A percentile compares a stretch with the other conserved stretches of the same genome.
These are phyloP conservation scores for Selenicereus undatus DNA, from an alignment of 148 eudicot species.

Conservation along the genomic window DNA sequence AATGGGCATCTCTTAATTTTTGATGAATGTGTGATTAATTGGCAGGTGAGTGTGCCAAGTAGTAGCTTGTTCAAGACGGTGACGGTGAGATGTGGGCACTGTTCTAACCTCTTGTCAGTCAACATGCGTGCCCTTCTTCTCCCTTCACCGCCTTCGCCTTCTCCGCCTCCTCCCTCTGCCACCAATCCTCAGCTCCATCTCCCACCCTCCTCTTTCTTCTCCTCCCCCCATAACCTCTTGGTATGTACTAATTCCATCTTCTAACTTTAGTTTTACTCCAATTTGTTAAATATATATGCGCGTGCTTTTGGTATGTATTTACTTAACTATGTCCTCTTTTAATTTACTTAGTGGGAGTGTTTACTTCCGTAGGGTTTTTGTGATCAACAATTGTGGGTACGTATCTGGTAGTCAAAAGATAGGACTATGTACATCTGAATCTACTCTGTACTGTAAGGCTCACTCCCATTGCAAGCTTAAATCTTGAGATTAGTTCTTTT, in stretches of 20 bases:
- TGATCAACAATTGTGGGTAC: not conserved
- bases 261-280: too few species aligned
- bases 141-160: conserved; percentile 24
- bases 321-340: not conserved
- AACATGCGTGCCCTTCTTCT: conserved; percentile 67
- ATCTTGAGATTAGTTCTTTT: too few species aligned
- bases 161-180: conserved; percentile 27
- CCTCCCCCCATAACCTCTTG: conserved; percentile 72
- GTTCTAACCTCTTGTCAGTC: conserved; percentile 74
- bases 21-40: not conserved
- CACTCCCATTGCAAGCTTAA: too few species aligned
- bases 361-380: too few species aligned
- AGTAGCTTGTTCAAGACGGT: conserved; percentile 88
- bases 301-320: not conserved
- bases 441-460: not conserved
- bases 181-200: conserved; percentile 54
- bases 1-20: not conserved
- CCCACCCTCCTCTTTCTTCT: conserved; percentile 57
- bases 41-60: conserved; percentile 93
- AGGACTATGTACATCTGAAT: not conserved
- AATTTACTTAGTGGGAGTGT: not conserved
- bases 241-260: conserved; percentile 26
- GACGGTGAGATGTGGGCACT: conserved; percentile 96
- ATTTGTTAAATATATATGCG: too few species aligned
- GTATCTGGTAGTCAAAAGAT: not conserved